These are phyloP conservation scores for Aspergillus cristatus DNA, from an alignment of 495 filamentous ascomycete genomes.

Conservation along the genomic window DNA sequence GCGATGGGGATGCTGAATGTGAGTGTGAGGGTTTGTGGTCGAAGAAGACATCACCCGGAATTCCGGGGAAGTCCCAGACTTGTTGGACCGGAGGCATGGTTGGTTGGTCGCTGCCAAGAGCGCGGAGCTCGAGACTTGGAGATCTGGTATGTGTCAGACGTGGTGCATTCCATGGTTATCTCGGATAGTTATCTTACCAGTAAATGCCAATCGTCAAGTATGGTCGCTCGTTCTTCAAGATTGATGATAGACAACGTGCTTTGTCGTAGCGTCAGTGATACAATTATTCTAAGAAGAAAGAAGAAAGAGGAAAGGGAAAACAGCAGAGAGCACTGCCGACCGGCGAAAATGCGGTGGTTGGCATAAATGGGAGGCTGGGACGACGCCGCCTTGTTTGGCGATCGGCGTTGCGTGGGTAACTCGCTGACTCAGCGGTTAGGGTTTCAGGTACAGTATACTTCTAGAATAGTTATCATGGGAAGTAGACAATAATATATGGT, in stretches of 20 bases:
- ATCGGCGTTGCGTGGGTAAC: conserved; percentile 22
- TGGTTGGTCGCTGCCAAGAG: conserved; percentile 24
- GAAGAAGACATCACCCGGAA: conserved; percentile 13
- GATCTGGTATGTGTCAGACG: conserved; percentile 9
- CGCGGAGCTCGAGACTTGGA: conserved; percentile 28
- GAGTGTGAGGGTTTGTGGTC: conserved; percentile 2
- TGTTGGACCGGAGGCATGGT: conserved; percentile 26
- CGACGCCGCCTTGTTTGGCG: conserved; percentile 19
- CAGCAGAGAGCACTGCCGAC: conserved; percentile 3
- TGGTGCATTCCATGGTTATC: no score
- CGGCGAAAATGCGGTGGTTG: conserved; percentile 34
- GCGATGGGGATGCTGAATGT: neutral
- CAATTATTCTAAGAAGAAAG: neutral
- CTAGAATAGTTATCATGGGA: no score
- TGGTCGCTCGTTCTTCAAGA: no score
- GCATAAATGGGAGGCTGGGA: conserved; percentile 31
- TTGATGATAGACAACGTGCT: no score
- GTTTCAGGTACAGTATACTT: no score
- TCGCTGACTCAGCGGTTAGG: conserved; percentile 17
- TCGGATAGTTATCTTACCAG: no score
- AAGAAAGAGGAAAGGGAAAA: conserved; percentile 6
- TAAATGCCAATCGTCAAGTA: no score
- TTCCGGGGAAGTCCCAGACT: conserved; percentile 19
- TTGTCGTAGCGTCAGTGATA: no score
- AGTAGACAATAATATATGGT: no score